A percentile compares a stretch with the other conserved stretches of the same genome.
These are phyloP conservation scores for Puccinia horiana DNA, from an alignment of 1,284 basidiomycete species.

Conservation along the genomic window DNA sequence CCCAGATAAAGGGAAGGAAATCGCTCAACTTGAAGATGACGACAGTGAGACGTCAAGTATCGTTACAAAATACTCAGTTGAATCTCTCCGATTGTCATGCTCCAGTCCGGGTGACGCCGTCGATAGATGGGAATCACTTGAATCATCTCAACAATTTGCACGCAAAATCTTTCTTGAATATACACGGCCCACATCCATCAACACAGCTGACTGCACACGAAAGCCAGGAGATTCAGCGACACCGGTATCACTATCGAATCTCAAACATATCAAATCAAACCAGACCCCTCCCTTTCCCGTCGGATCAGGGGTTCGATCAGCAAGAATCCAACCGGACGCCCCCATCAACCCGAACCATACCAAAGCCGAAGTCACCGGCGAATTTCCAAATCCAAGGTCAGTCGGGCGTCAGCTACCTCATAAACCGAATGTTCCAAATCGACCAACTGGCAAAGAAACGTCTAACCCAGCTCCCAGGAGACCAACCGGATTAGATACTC, in stretches of 20 bases:
- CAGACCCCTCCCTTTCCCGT: neutral
- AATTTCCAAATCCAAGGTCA: neutral
- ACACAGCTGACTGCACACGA: neutral
- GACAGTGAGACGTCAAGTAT: conserved; percentile 9
- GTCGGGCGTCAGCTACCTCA: no score
- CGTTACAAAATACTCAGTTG: neutral
- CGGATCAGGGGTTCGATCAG: neutral
- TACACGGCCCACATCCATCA: neutral
- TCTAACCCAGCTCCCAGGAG: neutral
- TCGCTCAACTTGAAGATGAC: neutral
- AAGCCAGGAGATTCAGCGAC: neutral
- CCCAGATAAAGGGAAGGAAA: conserved; percentile 1
- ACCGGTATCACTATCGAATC: no score
- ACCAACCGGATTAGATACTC: neutral
- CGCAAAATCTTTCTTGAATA: neutral
- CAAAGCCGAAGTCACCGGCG: neutral
- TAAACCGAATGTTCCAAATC: neutral
- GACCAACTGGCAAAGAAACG: neutral
- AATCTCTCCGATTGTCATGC: neutral
- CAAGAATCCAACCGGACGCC: neutral
- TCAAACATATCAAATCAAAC: neutral
- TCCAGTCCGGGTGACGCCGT: neutral
- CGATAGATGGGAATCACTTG: neutral
- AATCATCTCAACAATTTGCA: neutral
- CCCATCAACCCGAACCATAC: neutral